These are phyloP conservation scores for Sicyos baderoa DNA, from an alignment of 306 rosid species.

Conservation along the genomic window DNA sequence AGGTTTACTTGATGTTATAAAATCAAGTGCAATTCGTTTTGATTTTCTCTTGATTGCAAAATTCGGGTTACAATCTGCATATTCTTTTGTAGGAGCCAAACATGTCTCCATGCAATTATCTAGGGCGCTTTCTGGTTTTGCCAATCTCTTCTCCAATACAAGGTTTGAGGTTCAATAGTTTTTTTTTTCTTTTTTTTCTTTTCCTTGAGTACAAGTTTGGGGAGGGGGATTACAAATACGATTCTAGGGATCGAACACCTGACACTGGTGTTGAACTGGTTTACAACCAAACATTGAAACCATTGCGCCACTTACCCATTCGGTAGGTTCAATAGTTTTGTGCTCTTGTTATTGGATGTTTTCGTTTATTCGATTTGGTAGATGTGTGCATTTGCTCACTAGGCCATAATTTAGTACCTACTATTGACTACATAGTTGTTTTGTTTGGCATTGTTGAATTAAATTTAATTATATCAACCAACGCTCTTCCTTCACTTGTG, in stretches of 20 bases:
- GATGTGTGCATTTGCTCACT: too few relatives aligned
- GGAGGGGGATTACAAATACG: too few relatives aligned
- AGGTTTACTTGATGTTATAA: background rate
- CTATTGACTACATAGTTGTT: background rate
- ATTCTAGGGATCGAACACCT: too few relatives aligned
- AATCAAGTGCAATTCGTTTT: background rate
- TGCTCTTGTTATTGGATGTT: background rate
- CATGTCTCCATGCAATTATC: slow-evolving; percentile 67
- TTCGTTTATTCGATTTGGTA: background rate
- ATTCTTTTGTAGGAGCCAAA: slow-evolving; percentile 38
- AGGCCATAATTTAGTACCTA: background rate
- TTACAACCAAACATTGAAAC: too few relatives aligned
- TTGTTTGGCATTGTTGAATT: background rate
- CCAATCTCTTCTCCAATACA: slow-evolving; percentile 61
- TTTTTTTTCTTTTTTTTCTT: too few relatives aligned
- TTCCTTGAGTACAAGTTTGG: too few relatives aligned
- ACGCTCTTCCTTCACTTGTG: too few relatives aligned
- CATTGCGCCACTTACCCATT: too few relatives aligned
- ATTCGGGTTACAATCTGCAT: background rate
- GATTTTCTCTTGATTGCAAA: background rate
- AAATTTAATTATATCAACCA: too few relatives aligned
- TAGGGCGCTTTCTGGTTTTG: slow-evolving; percentile 59
- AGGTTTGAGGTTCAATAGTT: slow-evolving; percentile 35
- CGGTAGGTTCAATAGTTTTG: slow-evolving; percentile 12
- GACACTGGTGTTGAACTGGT: too few relatives aligned